Evolutionary conservation across 1,284 basidiomycete genomes (phyloP).

Genomic region (Pholiota adiposa): DNA sequence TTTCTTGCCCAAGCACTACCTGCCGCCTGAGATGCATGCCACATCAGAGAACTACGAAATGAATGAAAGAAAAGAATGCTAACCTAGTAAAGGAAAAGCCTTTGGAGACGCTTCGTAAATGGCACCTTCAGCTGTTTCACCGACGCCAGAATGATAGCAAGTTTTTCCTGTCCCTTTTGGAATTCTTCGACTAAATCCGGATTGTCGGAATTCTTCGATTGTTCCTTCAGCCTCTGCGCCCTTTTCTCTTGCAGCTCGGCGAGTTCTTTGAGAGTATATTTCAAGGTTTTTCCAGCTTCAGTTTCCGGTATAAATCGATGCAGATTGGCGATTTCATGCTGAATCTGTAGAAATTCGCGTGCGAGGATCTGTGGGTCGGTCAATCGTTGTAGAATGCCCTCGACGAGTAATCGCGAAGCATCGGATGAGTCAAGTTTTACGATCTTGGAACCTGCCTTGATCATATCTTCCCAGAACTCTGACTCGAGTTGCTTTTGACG

Average conservation of each 20-base stretch:
- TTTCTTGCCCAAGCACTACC: too few relatives aligned
- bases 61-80: background rate
- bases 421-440: background rate
- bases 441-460: background rate
- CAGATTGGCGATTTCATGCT: background rate
- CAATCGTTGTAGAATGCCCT: background rate
- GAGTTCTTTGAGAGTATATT: background rate
- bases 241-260: background rate
- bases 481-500: background rate
- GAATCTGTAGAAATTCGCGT: background rate
- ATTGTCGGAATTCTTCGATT: background rate
- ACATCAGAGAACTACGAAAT: too few relatives aligned
- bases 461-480: background rate
- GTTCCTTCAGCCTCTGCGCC: background rate
- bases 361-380: background rate
- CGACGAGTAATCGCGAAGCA: background rate
- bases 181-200: background rate
- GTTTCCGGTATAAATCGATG: background rate
- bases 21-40: too few relatives aligned
- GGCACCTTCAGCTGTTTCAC: background rate
- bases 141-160: background rate
- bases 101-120: background rate
- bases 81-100: background rate
- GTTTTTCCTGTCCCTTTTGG: background rate
- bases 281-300: background rate